phyloP scores from a whole-genome alignment of 1,284 basidiomycete genomes.

The Cryptococcus sp. region DNA sequence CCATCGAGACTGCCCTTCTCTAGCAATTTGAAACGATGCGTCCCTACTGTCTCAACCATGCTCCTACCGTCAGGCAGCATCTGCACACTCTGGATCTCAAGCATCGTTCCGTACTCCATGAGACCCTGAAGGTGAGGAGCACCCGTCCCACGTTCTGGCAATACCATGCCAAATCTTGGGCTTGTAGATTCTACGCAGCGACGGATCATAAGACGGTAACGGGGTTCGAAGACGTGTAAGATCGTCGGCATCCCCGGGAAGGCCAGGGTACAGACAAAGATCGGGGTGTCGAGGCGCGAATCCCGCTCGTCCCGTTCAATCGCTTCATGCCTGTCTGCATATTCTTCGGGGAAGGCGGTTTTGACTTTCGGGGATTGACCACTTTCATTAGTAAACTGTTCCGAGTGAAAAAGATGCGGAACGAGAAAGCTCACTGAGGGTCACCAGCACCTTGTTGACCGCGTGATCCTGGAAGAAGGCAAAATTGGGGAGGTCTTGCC shows the following conservation, averaged over 20 bases:
- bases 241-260: constrained; percentile 89
- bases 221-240: constrained; percentile 89
- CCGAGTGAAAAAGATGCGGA: not conserved
- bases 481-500: constrained; percentile 71
- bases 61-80: constrained; percentile 87
- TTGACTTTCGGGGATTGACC: constrained; percentile 57
- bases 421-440: constrained; percentile 63
- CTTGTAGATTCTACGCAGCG: constrained; percentile 75
- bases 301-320: constrained; percentile 76
- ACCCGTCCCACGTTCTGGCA: constrained; percentile 60
- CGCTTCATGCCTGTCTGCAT: constrained; percentile 61
- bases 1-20: constrained; percentile 82
- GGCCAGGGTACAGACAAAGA: constrained; percentile 85
- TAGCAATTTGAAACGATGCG: constrained; percentile 79
- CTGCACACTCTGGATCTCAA: constrained; percentile 81
- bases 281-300: constrained; percentile 77
- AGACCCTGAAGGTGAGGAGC: constrained; percentile 55
- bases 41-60: constrained; percentile 83
- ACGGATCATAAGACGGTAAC: constrained; percentile 89
- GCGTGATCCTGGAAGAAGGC: constrained; percentile 75
- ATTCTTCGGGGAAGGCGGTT: constrained; percentile 63
- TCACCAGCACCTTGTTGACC: constrained; percentile 65
- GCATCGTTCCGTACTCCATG: constrained; percentile 81
- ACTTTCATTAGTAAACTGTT: not conserved
- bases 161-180: constrained; percentile 87